Evolutionary conservation across 2,329 filamentous ascomycete genomes (phyloP).

Genomic region (Aureobasidium mangrovei): DNA sequence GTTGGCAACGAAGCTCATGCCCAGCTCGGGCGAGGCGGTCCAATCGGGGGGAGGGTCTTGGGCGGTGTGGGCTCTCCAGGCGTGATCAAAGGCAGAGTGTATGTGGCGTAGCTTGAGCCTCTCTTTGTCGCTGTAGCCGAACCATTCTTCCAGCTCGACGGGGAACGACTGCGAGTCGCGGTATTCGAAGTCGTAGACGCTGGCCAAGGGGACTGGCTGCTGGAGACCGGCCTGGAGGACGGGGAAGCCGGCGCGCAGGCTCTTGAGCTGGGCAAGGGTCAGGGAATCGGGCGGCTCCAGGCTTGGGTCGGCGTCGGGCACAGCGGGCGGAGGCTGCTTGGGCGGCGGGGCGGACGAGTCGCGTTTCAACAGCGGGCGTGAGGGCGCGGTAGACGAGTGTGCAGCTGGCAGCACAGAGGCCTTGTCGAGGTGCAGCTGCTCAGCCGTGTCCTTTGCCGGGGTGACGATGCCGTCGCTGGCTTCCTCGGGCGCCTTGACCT

Average conservation of each 20-base stretch:
- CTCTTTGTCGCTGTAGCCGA: conserved; percentile 82
- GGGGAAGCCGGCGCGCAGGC: conserved; percentile 37
- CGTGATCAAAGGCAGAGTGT: conserved; percentile 66
- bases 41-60: conserved; percentile 47
- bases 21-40: conserved; percentile 50
- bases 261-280: conserved; percentile 39
- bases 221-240: conserved; percentile 26
- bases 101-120: conserved; percentile 68
- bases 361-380: conserved; percentile 32
- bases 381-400: not conserved
- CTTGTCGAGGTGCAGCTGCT: conserved; percentile 24
- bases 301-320: conserved; percentile 26
- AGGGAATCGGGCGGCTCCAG: conserved; percentile 35
- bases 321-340: conserved; percentile 32
- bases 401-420: conserved; percentile 17
- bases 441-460: conserved; percentile 30
- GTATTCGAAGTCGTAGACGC: conserved; percentile 67
- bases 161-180: conserved; percentile 51
- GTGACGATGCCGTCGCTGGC: conserved; percentile 18
- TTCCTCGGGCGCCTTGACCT: conserved; percentile 20
- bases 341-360: conserved; percentile 33
- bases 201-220: conserved; percentile 21
- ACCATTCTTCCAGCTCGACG: conserved; percentile 96
- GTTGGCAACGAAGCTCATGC: conserved; percentile 50
- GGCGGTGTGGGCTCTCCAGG: conserved; percentile 47